Evolutionary conservation across 1,139 yeast species (phyloP).

Genomic region (Candida buenavistaensis): DNA sequence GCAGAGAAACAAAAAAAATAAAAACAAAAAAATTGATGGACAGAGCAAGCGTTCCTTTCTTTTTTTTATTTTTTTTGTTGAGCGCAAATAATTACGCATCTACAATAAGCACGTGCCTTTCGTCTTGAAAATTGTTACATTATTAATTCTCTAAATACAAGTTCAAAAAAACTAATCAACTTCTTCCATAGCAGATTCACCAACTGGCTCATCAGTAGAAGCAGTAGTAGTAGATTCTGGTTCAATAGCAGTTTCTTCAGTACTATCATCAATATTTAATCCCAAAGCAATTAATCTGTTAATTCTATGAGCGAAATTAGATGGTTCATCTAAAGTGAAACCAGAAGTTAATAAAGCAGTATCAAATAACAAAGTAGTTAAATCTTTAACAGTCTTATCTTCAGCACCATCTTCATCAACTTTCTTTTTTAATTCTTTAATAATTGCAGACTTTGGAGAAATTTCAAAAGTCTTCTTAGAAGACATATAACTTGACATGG

Average conservation of each 20-base stretch:
- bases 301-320: constrained; percentile 95
- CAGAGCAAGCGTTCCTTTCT: no score
- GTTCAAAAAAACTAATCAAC: constrained; percentile 94
- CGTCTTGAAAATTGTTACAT: neutral
- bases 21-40: no score
- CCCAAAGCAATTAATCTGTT: constrained; percentile 98
- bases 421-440: constrained; percentile 92
- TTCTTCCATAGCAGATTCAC: constrained; percentile 98
- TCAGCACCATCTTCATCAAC: constrained; percentile 97
- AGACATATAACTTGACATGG: constrained; percentile 99
- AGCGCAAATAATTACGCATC: no score
- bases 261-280: constrained; percentile 94
- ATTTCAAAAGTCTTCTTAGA: constrained; percentile 99
- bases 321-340: constrained; percentile 98
- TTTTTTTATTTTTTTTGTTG: no score
- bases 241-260: constrained; percentile 48
- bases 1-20: neutral
- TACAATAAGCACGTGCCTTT: no score
- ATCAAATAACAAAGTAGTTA: constrained; percentile 93
- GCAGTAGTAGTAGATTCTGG: constrained; percentile 53
- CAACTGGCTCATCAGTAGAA: constrained; percentile 62
- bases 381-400: constrained; percentile 97
- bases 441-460: constrained; percentile 94
- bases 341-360: constrained; percentile 99
- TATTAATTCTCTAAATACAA: constrained; percentile 1